Percentiles rank a stretch among this genome's conserved stretches.
Conservation (phyloP, 208 protist species). For the Trypanosoma platydactyli region DNA sequence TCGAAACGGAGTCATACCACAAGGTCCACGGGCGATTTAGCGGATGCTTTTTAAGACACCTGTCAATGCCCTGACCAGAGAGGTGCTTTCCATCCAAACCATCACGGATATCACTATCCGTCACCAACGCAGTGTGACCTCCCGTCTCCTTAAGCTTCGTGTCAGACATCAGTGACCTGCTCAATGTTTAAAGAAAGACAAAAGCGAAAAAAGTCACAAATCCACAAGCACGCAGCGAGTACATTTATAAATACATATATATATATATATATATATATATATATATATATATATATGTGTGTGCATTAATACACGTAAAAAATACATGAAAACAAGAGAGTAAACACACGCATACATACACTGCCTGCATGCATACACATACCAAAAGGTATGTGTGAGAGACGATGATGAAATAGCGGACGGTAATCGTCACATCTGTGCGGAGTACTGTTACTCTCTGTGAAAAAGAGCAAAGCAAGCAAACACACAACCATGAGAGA, state of each 20-base stretch:
- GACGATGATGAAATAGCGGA: too few species aligned
- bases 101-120: background rate
- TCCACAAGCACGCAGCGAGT: too few species aligned
- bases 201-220: too few species aligned
- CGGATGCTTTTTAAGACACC: conserved; percentile 31
- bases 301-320: background rate
- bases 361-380: too few species aligned
- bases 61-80: background rate
- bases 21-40: conserved; percentile 76
- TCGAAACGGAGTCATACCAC: conserved; percentile 86
- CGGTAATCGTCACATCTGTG: too few species aligned
- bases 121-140: background rate
- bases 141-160: conserved; percentile 3
- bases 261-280: too few species aligned
- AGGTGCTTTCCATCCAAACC: background rate
- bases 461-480: conserved; percentile 14
- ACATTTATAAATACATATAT: too few species aligned
- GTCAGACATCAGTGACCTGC: conserved; percentile 16
- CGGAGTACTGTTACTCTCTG: background rate
- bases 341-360: background rate
- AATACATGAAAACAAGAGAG: too few species aligned
- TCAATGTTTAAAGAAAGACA: too few species aligned
- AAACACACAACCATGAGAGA: background rate
- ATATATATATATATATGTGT: too few species aligned
- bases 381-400: too few species aligned